phyloP scores from a whole-genome alignment of 345 rosid species.

The Excoecaria cochinchinensis region DNA sequence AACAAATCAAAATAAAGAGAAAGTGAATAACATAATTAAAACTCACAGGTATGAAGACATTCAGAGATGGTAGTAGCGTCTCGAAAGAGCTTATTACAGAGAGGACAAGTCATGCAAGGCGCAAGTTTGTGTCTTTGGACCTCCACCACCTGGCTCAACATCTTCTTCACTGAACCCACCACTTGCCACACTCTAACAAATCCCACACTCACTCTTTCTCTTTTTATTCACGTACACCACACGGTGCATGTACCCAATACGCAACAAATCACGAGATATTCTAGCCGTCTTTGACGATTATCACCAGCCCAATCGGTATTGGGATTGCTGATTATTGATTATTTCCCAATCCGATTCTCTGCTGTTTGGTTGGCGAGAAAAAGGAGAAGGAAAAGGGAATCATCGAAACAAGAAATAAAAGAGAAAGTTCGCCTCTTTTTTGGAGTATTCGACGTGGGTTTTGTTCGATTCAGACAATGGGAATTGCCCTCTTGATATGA shows the following conservation, averaged over 20 bases:
- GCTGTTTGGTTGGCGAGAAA: conserved; percentile 29
- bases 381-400: not conserved
- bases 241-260: conserved; percentile 33
- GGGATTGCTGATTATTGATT: not conserved
- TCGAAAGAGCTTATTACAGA: conserved; percentile 39
- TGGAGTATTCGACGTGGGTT: conserved; percentile 18
- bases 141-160: conserved; percentile 24
- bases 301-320: conserved; percentile 3
- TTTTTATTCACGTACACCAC: conserved; percentile 27
- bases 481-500: conserved; percentile 20
- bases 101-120: conserved; percentile 49
- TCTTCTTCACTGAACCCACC: not conserved
- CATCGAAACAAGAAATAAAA: not conserved
- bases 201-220: not conserved
- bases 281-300: conserved; percentile 1
- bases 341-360: not conserved
- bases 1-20: conserved; percentile 4
- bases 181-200: not conserved
- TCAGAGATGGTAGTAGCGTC: conserved; percentile 55
- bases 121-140: conserved; percentile 28
- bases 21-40: not conserved
- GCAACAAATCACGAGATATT: conserved; percentile 15
- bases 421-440: not conserved
- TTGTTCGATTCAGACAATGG: conserved; percentile 35
- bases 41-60: conserved; percentile 56